Percentiles rank a stretch among this genome's conserved stretches.
Conservation (phyloP, 148 eudicot genomes). For the Chenopodium berlandieri region DNA sequence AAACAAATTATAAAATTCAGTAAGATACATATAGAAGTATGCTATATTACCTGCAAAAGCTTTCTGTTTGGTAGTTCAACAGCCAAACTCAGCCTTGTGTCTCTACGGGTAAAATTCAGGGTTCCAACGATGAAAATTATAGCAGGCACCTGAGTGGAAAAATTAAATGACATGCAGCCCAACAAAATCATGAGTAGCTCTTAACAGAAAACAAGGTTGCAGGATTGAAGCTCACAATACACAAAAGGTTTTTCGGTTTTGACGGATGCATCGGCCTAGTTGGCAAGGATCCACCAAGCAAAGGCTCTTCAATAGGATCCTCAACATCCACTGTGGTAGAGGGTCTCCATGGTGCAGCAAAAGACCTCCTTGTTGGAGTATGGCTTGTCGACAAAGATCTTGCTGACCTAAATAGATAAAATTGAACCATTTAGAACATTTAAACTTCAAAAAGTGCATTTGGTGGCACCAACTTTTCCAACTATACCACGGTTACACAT, state of each 20-base stretch:
- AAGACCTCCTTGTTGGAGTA: conserved; percentile 54
- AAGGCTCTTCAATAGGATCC: conserved; percentile 46
- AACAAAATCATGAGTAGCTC: not conserved
- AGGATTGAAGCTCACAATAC: conserved; percentile 54
- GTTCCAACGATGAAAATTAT: conserved; percentile 42
- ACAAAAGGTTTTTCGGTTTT: conserved; percentile 46
- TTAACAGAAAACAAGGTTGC: conserved; percentile 6
- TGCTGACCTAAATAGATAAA: conserved; percentile 51
- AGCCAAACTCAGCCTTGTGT: conserved; percentile 21
- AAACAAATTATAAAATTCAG: not conserved
- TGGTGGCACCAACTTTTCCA: not conserved
- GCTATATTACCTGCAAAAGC: conserved; percentile 50
- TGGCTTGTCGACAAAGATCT: conserved; percentile 60
- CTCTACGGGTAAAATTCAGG: conserved; percentile 32
- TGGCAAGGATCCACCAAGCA: conserved; percentile 47
- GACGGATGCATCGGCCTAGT: conserved; percentile 37
- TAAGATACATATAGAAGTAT: not conserved
- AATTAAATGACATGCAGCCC: not conserved
- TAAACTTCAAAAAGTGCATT: not conserved
- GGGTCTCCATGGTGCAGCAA: conserved; percentile 31
- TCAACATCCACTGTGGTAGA: conserved; percentile 20
- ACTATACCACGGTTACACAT: not conserved
- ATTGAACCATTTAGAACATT: not conserved
- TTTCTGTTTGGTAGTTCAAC: conserved; percentile 38
- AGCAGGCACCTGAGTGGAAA: conserved; percentile 43